Conservation (phyloP, 257 asterid genomes). For the Gentiana straminea region DNA sequence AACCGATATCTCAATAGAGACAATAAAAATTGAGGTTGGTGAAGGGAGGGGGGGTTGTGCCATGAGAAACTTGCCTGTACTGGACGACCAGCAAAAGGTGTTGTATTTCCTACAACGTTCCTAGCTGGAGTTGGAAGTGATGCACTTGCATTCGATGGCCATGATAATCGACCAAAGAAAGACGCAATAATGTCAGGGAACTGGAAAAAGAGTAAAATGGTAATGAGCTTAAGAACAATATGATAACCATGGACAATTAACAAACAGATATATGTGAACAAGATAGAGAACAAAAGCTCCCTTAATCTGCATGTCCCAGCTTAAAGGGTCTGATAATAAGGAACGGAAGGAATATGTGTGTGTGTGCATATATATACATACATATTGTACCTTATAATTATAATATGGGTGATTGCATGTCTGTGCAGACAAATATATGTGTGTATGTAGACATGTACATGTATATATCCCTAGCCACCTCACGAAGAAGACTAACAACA, state of each 20-base stretch:
- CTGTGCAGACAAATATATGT: too few species aligned
- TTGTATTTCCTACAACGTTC: conserved; percentile 47
- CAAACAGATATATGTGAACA: conserved; percentile 5
- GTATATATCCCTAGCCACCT: too few species aligned
- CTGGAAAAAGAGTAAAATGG: conserved; percentile 28
- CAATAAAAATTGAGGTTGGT: background rate
- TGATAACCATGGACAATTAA: conserved; percentile 8
- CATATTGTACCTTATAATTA: too few species aligned
- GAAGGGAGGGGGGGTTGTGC: background rate
- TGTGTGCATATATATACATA: too few species aligned
- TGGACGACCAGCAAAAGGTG: conserved; percentile 41
- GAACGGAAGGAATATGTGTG: too few species aligned
- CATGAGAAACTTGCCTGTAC: conserved; percentile 34
- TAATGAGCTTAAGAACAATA: background rate
- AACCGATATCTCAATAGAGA: background rate
- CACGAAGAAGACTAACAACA: too few species aligned
- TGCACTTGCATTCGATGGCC: conserved; percentile 52
- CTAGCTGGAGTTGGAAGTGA: conserved; percentile 57
- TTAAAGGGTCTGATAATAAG: too few species aligned
- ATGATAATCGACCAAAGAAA: conserved; percentile 65
- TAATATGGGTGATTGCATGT: too few species aligned
- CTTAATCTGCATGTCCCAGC: too few species aligned
- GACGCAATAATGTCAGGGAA: conserved; percentile 75
- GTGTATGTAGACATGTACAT: too few species aligned
- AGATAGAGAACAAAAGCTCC: background rate